Evolutionary conservation across 2,329 filamentous ascomycete species (phyloP).

Genomic region (Gaeumannomyces sp.): DNA sequence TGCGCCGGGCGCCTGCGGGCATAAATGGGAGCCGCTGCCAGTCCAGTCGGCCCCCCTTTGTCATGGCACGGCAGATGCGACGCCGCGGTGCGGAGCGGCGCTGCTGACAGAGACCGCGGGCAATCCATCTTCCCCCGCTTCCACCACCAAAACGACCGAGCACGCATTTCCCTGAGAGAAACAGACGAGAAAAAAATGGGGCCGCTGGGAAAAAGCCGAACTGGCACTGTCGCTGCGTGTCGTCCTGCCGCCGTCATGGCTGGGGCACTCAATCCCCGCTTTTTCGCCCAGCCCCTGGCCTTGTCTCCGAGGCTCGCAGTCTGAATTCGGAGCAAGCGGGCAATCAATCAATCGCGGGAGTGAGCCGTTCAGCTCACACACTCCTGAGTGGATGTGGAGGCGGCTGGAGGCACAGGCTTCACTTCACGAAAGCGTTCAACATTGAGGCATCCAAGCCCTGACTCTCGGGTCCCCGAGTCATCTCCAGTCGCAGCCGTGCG

Average conservation of each 20-base stretch:
- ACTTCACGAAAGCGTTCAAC: background rate
- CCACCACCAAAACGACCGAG: background rate
- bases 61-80: slow-evolving; percentile 1
- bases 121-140: slow-evolving; percentile 6
- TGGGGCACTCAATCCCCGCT: background rate
- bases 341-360: background rate
- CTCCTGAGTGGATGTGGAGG: background rate
- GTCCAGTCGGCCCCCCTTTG: background rate
- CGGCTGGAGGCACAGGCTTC: too few species aligned
- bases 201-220: background rate
- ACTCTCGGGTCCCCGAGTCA: background rate
- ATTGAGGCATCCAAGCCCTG: background rate
- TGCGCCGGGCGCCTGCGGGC: too few species aligned
- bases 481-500: background rate
- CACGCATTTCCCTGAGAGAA: background rate
- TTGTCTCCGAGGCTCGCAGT: background rate
- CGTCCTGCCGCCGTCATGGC: background rate
- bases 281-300: background rate
- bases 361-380: background rate
- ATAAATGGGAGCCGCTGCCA: background rate
- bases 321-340: background rate
- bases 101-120: background rate
- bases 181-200: background rate
- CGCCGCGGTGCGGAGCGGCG: background rate
- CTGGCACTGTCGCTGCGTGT: too few species aligned